A percentile compares a stretch with the other conserved stretches of the same genome.
Conservation (phyloP, 495 filamentous ascomycete species). For the Tuber brumale region DNA sequence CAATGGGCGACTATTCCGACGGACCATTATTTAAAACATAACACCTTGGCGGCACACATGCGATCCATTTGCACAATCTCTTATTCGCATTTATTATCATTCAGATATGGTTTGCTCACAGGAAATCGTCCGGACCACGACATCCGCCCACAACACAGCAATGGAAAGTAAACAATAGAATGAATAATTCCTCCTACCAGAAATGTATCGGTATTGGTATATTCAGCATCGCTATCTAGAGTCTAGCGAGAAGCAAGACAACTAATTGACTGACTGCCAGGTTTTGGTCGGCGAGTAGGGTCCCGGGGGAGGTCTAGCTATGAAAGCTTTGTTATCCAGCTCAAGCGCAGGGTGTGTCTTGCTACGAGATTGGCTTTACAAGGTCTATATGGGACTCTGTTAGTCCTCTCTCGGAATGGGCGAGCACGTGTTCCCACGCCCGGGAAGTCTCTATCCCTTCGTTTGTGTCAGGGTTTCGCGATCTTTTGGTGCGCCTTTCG, state of each 20-base stretch:
- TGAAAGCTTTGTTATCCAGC: background rate
- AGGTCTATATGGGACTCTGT: no score
- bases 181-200: background rate
- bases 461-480: no score
- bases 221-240: background rate
- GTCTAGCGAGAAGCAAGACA: background rate
- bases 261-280: background rate
- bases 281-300: background rate
- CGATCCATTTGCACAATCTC: background rate
- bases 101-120: background rate
- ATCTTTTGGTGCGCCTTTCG: no score
- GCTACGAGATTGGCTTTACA: no score
- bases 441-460: background rate
- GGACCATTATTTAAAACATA: background rate
- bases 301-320: background rate
- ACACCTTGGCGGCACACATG: background rate
- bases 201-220: background rate
- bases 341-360: background rate
- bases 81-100: background rate
- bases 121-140: background rate
- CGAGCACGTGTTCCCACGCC: background rate
- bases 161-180: background rate
- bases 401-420: background rate
- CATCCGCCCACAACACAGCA: background rate
- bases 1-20: background rate